Conservation (phyloP, 2,329 filamentous ascomycete species). For the Teratosphaeria pseudoeucalypti region DNA sequence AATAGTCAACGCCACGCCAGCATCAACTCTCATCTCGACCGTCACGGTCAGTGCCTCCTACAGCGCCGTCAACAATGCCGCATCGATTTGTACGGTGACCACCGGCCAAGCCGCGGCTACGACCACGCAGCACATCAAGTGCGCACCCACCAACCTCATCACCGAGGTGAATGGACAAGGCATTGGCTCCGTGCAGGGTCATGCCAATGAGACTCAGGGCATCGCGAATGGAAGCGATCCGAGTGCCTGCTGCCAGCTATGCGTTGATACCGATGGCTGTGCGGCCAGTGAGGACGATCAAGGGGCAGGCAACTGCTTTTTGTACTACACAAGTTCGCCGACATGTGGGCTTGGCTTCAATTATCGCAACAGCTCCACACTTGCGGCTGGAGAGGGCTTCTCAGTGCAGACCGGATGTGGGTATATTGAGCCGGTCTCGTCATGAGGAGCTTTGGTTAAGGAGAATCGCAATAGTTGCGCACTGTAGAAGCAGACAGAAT, state of each 20-base stretch:
- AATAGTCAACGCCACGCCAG: conserved; percentile 2
- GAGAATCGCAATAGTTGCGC: neutral
- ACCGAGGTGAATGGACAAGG: conserved; percentile 13
- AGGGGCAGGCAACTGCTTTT: conserved; percentile 18
- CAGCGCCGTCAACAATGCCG: conserved; percentile 1
- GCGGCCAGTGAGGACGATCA: conserved; percentile 17
- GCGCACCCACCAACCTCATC: conserved; percentile 20
- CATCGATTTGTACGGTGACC: conserved; percentile 14
- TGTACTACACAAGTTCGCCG: conserved; percentile 15
- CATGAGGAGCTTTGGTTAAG: neutral
- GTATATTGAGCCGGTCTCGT: conserved; percentile 7
- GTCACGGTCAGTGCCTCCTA: conserved; percentile 1
- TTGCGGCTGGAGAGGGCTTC: conserved; percentile 14
- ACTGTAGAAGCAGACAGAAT: neutral
- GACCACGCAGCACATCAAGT: conserved; percentile 19
- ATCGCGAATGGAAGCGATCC: conserved; percentile 14
- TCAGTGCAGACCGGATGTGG: conserved; percentile 18
- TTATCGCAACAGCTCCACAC: conserved; percentile 12
- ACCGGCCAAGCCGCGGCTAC: conserved; percentile 10
- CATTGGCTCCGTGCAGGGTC: conserved; percentile 12
- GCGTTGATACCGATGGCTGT: conserved; percentile 15
- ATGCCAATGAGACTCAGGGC: conserved; percentile 14
- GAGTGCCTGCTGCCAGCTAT: conserved; percentile 18
- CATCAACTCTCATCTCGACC: conserved; percentile 12
- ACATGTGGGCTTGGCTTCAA: conserved; percentile 15